Evolutionary conservation across 805 yeast species (phyloP), one percentile per base, ranked within the genome.

Genomic region (Jamesozyma piceae): DNA sequence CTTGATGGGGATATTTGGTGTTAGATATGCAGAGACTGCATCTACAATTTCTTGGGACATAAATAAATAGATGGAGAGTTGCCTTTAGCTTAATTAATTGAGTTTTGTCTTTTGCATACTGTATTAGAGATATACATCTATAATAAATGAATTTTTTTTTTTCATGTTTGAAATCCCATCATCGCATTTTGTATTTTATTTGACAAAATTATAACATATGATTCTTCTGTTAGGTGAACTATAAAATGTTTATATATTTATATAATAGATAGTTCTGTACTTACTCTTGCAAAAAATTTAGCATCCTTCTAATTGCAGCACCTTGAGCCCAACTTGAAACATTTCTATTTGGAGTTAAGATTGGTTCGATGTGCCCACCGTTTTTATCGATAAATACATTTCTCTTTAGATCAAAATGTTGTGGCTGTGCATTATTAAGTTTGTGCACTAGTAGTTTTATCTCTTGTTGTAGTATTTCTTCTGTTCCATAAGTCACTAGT

Each of bases 11-110:
- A 80, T 66, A 34, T 72, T 66, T 1, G 74, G 71, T 2, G 60
- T 54, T 19, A 81, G 55, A 19, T 69, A 62, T 1, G 49, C 34
- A 38, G 69, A 63, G 0, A 77, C 79, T 28, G 53, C 58, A 2
- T 55, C 62, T 5, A 82, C 45, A 1, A 80, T 64, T 22, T 63
- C 67, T 17, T 71, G 72, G 9, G 87, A 78, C 88, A 81, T 80
- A 3, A 5, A 15, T 18, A 11, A n/a, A n/a, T n/a, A 24, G 28
- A 24, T 24, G 28, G 28, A 24, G 28, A 24, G 4, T 26, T n/a
- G n/a, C n/a, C n/a, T n/a, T n/a, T n/a, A n/a, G n/a, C n/a, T n/a
- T n/a, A n/a, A n/a, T n/a, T n/a, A n/a, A n/a, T n/a, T n/a, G n/a
- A n/a, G n/a, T n/a, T n/a, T n/a, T n/a, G n/a, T n/a, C n/a, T n/a